Evolutionary conservation across 306 rosid genomes (phyloP).

Genomic region (Castanea sativa): DNA sequence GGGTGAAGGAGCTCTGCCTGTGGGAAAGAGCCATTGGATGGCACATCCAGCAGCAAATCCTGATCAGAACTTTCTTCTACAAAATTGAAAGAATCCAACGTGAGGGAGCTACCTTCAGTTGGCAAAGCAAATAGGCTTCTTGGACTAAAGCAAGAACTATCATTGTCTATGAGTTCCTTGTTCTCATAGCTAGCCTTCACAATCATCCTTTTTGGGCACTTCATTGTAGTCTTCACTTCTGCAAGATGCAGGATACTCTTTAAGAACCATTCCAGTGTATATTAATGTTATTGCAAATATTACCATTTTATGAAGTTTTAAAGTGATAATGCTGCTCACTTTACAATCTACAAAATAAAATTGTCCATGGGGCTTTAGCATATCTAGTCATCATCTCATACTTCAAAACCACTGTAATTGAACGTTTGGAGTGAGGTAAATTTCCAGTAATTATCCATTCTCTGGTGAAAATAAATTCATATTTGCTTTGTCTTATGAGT

Average conservation of each 20-base stretch:
- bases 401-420: neutral
- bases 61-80: slow-evolving; percentile 71
- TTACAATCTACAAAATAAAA: neutral
- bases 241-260: slow-evolving; percentile 39
- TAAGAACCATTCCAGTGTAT: slow-evolving; percentile 10
- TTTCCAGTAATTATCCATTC: neutral
- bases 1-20: slow-evolving; percentile 88
- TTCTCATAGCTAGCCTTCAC: slow-evolving; percentile 50
- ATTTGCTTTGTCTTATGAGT: neutral
- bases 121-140: slow-evolving; percentile 82
- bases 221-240: slow-evolving; percentile 74
- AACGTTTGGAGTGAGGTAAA: neutral
- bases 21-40: slow-evolving; percentile 77
- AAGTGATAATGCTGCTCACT: neutral
- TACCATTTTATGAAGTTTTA: neutral
- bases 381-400: neutral
- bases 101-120: slow-evolving; percentile 64
- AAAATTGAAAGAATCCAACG: slow-evolving; percentile 66
- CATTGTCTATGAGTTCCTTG: slow-evolving; percentile 60
- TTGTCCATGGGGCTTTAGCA: neutral
- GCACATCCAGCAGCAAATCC: slow-evolving; percentile 78
- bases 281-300: neutral
- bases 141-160: slow-evolving; percentile 75
- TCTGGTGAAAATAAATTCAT: neutral
- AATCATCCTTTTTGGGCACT: slow-evolving; percentile 72